Evolutionary conservation across 1,139 yeast genomes (phyloP).

Genomic region (Protomyces gravidus): DNA sequence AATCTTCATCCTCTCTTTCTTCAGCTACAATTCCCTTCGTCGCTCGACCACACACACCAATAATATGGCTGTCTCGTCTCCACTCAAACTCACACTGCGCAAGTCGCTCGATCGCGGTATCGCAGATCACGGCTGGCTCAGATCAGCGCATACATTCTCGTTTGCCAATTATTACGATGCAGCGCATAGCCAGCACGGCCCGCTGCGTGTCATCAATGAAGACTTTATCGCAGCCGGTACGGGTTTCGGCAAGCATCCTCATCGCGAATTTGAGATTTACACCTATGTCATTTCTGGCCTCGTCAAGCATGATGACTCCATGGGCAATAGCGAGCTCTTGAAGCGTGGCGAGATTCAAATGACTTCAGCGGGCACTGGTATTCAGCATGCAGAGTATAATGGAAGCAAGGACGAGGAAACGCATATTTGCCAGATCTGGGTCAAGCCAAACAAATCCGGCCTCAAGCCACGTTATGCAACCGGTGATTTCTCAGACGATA

Average conservation of each 20-base stretch:
- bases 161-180: constrained; percentile 25
- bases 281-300: constrained; percentile 21
- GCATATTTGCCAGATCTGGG: constrained; percentile 30
- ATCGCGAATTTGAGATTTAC: constrained; percentile 25
- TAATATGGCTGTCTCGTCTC: background rate
- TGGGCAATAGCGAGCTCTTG: constrained; percentile 27
- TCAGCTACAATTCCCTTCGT: background rate
- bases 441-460: constrained; percentile 18
- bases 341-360: constrained; percentile 25
- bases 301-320: constrained; percentile 26
- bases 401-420: background rate
- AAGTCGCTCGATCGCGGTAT: constrained; percentile 18
- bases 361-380: constrained; percentile 29
- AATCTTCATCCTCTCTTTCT: background rate
- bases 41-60: background rate
- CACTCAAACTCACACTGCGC: constrained; percentile 14
- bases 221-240: constrained; percentile 21
- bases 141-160: constrained; percentile 22
- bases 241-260: constrained; percentile 28
- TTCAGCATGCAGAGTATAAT: constrained; percentile 28
- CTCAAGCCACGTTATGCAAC: constrained; percentile 24
- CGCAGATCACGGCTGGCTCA: constrained; percentile 29
- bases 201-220: constrained; percentile 29
- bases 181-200: constrained; percentile 4
- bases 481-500: constrained; percentile 14